Evolutionary conservation across 495 filamentous ascomycete species (phyloP).

Genomic region (Xylaria palmicola): DNA sequence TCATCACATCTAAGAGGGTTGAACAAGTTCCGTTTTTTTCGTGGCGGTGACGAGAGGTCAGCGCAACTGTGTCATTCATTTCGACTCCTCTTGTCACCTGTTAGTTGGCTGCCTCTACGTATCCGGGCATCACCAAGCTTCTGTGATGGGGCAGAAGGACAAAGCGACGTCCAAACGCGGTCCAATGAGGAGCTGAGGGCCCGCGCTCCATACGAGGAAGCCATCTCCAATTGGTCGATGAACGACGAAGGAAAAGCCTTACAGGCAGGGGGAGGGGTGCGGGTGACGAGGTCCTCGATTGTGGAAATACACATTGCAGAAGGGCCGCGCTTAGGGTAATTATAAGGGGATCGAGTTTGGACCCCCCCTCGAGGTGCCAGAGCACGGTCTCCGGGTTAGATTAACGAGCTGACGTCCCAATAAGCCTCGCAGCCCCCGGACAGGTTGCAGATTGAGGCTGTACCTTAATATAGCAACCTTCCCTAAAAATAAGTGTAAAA

Average conservation of each 20-base stretch:
- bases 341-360: constrained; percentile 6
- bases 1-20: too few species aligned
- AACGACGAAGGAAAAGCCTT: background rate
- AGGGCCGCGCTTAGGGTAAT: constrained; percentile 22
- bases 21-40: too few species aligned
- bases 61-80: too few species aligned
- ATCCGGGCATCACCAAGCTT: background rate
- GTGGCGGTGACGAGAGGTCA: too few species aligned
- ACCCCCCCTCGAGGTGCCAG: background rate
- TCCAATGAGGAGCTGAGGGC: background rate
- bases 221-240: background rate
- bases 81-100: background rate
- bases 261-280: background rate
- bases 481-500: constrained; percentile 27
- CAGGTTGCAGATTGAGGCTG: constrained; percentile 32
- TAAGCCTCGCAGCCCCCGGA: constrained; percentile 23
- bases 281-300: too few species aligned
- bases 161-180: background rate
- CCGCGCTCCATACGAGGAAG: background rate
- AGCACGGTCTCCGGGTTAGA: background rate
- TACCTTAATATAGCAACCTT: constrained; percentile 30
- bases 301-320: constrained; percentile 1
- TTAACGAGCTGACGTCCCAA: constrained; percentile 28
- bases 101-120: background rate
- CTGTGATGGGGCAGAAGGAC: background rate